These are phyloP conservation scores for Pythium plurisporium DNA, from an alignment of 352 stramenopile genomes.

Conservation along the genomic window DNA sequence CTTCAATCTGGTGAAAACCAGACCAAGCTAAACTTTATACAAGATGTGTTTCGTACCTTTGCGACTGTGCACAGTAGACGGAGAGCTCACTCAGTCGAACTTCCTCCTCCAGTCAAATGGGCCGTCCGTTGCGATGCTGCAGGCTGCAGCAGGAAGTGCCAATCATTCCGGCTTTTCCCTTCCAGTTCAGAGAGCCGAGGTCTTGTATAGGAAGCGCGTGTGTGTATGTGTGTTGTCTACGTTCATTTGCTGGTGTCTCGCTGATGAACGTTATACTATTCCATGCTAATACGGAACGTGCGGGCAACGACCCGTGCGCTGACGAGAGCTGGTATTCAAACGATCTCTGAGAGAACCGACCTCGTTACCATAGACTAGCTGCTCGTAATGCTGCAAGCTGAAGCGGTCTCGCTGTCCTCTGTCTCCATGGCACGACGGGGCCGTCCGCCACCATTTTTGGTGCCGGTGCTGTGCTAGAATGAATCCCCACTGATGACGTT, in stretches of 20 bases:
- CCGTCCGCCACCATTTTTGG: slow-evolving; percentile 21
- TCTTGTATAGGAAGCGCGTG: too few relatives aligned
- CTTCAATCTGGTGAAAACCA: too few relatives aligned
- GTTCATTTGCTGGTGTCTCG: slow-evolving; percentile 17
- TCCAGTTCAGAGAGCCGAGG: too few relatives aligned
- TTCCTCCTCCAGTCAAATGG: not conserved
- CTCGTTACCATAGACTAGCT: too few relatives aligned
- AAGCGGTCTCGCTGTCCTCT: slow-evolving; percentile 49
- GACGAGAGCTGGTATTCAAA: slow-evolving; percentile 80
- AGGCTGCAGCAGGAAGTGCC: too few relatives aligned
- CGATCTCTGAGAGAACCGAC: slow-evolving; percentile 55
- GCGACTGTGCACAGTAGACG: not conserved
- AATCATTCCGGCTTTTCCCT: not conserved
- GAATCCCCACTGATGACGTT: slow-evolving; percentile 54
- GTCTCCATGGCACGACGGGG: slow-evolving; percentile 29
- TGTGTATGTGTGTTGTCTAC: too few relatives aligned
- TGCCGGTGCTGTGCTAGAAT: slow-evolving; percentile 35
- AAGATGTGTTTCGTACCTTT: not conserved
- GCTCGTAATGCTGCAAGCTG: slow-evolving; percentile 72
- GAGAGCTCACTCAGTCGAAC: not conserved
- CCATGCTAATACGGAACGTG: slow-evolving; percentile 80
- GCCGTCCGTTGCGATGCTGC: too few relatives aligned
- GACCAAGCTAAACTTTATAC: too few relatives aligned
- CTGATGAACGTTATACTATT: slow-evolving; percentile 39
- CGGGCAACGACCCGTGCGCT: slow-evolving; percentile 23